Conservation (phyloP, 768 basidiomycete species). For the Xerocomus potaroensis region DNA sequence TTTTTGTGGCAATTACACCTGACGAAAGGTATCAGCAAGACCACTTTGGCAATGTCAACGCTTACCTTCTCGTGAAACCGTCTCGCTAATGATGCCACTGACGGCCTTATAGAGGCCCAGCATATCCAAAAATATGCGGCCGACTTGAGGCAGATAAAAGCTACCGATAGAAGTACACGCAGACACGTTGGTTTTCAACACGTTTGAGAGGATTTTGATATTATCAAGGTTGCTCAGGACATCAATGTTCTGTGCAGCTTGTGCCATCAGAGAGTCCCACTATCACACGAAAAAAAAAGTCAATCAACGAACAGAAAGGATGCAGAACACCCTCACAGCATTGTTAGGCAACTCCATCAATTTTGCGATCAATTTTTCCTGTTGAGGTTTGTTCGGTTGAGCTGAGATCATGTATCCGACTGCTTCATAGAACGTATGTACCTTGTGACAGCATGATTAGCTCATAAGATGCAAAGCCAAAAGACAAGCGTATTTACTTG, state of each 20-base stretch:
- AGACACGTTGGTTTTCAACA: slow-evolving; percentile 97
- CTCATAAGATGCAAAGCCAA: neutral
- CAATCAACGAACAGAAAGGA: neutral
- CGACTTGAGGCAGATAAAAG: slow-evolving; percentile 96
- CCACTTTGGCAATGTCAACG: neutral
- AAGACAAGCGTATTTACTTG: slow-evolving; percentile 40
- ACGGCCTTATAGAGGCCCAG: slow-evolving; percentile 97
- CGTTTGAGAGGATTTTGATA: slow-evolving; percentile 94
- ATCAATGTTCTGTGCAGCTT: slow-evolving; percentile 89
- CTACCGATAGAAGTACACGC: slow-evolving; percentile 96
- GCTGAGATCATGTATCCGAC: slow-evolving; percentile 99
- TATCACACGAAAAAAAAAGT: slow-evolving; percentile 33
- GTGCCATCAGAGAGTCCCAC: slow-evolving; percentile 98
- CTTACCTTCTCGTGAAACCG: slow-evolving; percentile 79
- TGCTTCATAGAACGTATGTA: slow-evolving; percentile 98
- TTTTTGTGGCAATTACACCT: slow-evolving; percentile 93
- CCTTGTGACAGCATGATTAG: slow-evolving; percentile 33
- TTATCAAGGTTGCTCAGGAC: slow-evolving; percentile 89
- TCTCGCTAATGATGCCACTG: slow-evolving; percentile 92
- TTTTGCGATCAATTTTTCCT: slow-evolving; percentile 91
- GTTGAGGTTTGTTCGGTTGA: slow-evolving; percentile 95
- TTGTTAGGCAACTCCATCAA: slow-evolving; percentile 97
- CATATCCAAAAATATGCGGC: slow-evolving; percentile 96
- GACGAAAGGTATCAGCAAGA: slow-evolving; percentile 8
- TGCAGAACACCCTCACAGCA: slow-evolving; percentile 56